phyloP scores from a whole-genome alignment of 495 filamentous ascomycete genomes.

The Chaetomium cochliodes region DNA sequence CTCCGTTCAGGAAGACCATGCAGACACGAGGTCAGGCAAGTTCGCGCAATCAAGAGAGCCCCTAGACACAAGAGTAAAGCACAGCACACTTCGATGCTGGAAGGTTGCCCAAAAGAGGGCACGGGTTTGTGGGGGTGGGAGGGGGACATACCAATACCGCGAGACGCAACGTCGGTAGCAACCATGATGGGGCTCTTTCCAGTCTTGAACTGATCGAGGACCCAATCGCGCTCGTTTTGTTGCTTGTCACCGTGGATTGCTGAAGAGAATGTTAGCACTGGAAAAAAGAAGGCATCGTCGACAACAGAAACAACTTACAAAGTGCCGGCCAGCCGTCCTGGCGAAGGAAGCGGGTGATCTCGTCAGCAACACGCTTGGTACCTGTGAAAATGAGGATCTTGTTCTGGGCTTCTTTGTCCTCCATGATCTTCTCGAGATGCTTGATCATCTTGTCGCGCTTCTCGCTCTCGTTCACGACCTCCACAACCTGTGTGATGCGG shows the following conservation, averaged over 20 bases:
- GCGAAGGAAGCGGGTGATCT: slow-evolving; percentile 96
- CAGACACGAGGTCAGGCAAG: slow-evolving; percentile 82
- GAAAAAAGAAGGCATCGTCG: background rate
- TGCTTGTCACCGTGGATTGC: slow-evolving; percentile 99
- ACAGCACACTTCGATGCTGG: slow-evolving; percentile 73
- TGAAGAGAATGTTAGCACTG: slow-evolving; percentile 51
- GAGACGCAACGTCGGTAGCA: slow-evolving; percentile 96
- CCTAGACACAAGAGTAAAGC: slow-evolving; percentile 86
- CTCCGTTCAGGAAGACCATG: slow-evolving; percentile 71
- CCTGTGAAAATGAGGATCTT: slow-evolving; percentile 96
- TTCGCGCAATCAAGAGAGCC: slow-evolving; percentile 74
- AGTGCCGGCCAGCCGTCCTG: slow-evolving; percentile 99
- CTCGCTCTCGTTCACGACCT: slow-evolving; percentile 92
- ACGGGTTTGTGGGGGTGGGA: slow-evolving; percentile 44
- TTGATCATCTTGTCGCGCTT: slow-evolving; percentile 97
- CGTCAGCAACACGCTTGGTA: slow-evolving; percentile 97
- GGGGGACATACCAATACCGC: slow-evolving; percentile 96
- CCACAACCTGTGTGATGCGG: slow-evolving; percentile 95
- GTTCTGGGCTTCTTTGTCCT: slow-evolving; percentile 71
- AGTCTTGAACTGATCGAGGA: slow-evolving; percentile 98
- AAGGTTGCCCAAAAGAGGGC: slow-evolving; percentile 51
- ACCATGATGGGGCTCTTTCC: slow-evolving; percentile 95
- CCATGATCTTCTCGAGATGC: slow-evolving; percentile 98
- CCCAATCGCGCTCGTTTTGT: slow-evolving; percentile 99
- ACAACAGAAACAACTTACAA: slow-evolving; percentile 58